Evolutionary conservation across 352 stramenopile species (phyloP).

Genomic region (Stephanocyclus meneghinianus): DNA sequence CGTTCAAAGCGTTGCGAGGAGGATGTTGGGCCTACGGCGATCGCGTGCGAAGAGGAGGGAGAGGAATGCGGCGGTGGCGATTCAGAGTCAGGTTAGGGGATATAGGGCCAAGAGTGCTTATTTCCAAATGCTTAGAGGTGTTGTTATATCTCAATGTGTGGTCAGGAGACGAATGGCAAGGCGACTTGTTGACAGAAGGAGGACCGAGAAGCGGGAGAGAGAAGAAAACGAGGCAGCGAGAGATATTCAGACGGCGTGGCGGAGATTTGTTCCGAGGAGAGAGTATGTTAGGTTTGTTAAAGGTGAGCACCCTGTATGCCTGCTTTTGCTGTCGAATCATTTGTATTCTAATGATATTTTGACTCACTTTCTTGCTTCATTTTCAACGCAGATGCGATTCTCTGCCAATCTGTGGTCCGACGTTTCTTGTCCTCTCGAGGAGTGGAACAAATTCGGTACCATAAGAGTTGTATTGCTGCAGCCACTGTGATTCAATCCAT

Average conservation of each 20-base stretch:
- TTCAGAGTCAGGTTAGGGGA: constrained; percentile 16
- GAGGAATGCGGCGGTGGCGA: constrained; percentile 12
- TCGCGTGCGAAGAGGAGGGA: neutral
- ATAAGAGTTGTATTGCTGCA: constrained; percentile 7
- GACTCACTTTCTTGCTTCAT: constrained; percentile 9
- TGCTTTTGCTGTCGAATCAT: neutral
- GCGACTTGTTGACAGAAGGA: neutral
- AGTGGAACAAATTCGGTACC: constrained; percentile 9
- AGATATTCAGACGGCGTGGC: neutral
- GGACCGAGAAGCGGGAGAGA: neutral
- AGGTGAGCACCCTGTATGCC: constrained; percentile 5
- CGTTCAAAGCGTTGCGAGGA: constrained; percentile 16
- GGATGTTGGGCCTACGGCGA: neutral
- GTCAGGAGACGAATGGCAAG: neutral
- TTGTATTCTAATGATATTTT: neutral
- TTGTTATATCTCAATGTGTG: neutral
- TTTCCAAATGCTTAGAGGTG: neutral
- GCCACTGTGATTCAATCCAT: constrained; percentile 26
- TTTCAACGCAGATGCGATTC: constrained; percentile 30
- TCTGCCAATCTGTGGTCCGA: constrained; percentile 19
- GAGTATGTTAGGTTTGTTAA: constrained; percentile 14
- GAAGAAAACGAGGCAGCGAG: neutral
- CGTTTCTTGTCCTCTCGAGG: constrained; percentile 8
- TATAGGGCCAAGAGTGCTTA: neutral
- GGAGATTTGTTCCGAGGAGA: neutral